Base-by-base conservation (phyloP, 495 filamentous ascomycete genomes). In the Aspergillus haitiensis region DNA sequence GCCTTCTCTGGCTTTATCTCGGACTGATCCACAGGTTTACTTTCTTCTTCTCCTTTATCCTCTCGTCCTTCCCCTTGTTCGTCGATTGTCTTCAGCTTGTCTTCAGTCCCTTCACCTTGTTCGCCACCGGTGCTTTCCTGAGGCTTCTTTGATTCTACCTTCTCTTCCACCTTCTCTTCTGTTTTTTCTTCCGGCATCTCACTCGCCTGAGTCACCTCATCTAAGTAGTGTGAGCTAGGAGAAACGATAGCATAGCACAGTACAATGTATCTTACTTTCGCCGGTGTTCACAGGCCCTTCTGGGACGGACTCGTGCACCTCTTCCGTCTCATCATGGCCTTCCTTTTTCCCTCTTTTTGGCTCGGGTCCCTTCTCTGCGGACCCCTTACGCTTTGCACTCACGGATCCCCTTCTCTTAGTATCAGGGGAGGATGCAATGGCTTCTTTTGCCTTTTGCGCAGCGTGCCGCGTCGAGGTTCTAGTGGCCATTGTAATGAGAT, bases 371-470 rank as follows among this genome's bases (percentile, higher is more conserved):
- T 71, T 73, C 27, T 70, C 58, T 0, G 59, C 37, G 6, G 59
- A 47, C 21, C 61, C 69, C 52, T 76, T 78, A 32, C 76, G 77
- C 49, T 80, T 80, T 5, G 64, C 55, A 21, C 69, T 70, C 21
- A 66, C 60, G 32, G 62, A 18, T 15, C 64, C 56, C 50, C 58
- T 64, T 10, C 60, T 64, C 47, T 68, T 68, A 13, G 50, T 56
- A 42, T 74, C 71, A 10, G 66, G 64, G 16, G 67, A 56, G 15
- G 59, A 57, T 15, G 70, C 50, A 31, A 80, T 76, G 31, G 75
- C 75, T 56, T 78, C 70, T 50, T 80, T 80, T 7, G 77, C 77
- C 56, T 78, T 80, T 51, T 71, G 70, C 16, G 77, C 76, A 10
- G 77, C 77, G 40, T 73, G 70, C 27, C 77, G 75, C 11, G 72